A percentile compares a stretch with the other conserved stretches of the same genome.
These are phyloP conservation scores for Cryoendolithus antarcticus DNA, from an alignment of 2,329 filamentous ascomycete genomes.

Conservation along the genomic window DNA sequence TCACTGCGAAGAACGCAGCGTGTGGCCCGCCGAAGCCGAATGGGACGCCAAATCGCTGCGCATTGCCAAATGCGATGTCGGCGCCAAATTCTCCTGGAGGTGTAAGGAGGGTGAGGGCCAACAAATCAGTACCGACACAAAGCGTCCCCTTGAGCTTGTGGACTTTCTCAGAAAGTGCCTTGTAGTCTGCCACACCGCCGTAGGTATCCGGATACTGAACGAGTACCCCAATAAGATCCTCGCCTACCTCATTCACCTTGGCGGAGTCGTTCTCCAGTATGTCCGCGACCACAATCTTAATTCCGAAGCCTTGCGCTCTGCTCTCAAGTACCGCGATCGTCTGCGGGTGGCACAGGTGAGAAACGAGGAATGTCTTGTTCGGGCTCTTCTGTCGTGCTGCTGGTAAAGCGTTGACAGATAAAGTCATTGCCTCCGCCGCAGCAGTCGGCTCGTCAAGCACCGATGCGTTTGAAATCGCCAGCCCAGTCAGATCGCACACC, in stretches of 20 bases:
- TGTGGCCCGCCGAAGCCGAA: constrained; percentile 91
- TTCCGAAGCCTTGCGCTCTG: constrained; percentile 81
- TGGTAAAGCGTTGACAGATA: constrained; percentile 69
- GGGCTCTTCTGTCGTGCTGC: constrained; percentile 57
- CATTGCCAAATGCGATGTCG: constrained; percentile 86
- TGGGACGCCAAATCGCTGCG: constrained; percentile 83
- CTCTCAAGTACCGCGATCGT: constrained; percentile 74
- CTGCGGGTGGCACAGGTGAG: constrained; percentile 69
- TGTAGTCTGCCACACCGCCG: constrained; percentile 67
- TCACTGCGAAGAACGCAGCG: constrained; percentile 87
- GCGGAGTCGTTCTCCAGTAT: constrained; percentile 53
- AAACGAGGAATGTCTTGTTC: constrained; percentile 75
- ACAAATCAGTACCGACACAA: constrained; percentile 76
- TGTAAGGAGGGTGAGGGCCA: constrained; percentile 75
- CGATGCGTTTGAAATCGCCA: constrained; percentile 83
- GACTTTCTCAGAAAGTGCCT: constrained; percentile 58
- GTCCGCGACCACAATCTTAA: constrained; percentile 63
- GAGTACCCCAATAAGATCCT: constrained; percentile 76
- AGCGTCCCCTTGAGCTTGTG: constrained; percentile 70
- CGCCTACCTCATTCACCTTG: constrained; percentile 59
- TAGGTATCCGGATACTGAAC: constrained; percentile 92
- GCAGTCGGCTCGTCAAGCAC: constrained; percentile 85
- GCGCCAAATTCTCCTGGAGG: constrained; percentile 90
- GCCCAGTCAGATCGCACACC: constrained; percentile 73
- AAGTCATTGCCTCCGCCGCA: constrained; percentile 89